Evolutionary conservation across 106 monocot genomes (phyloP), one percentile per base, ranked within the genome.

Genomic region (Acorus gramineus): DNA sequence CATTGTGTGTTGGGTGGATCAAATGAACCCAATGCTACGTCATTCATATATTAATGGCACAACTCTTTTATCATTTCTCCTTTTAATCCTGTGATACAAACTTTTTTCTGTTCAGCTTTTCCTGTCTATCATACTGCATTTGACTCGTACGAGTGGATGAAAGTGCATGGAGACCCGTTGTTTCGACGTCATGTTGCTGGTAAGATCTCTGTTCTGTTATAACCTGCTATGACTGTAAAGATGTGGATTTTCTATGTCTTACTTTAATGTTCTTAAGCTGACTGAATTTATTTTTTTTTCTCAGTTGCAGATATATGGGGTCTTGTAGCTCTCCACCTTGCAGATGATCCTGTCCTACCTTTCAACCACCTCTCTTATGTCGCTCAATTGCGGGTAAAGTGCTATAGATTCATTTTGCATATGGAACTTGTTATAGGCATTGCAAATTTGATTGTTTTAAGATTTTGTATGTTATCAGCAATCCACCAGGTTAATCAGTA

Each of bases 251-350:
- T 28, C 28, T 28, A 0, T 28, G 28, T 28, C 28, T 28, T 28
- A 28, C 28, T 28, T 28, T 28, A 28, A 28, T 28, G 28, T 28
- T 9, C 52, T 59, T 59, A 2, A 52, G 14, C 28, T 62, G 70
- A 77, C 52, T 46, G 57, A 4, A 48, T 73, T 56, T 61, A 2
- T 65, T 8, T 72, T 2, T 2, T 71, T 63, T 57, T 28, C 53
- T 50, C 80, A 92, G 92, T 82, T 72, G 72, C 87, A 51, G 92
- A 87, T 70, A 76, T 92, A 65, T 92, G 84, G 92, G 92, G 92
- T 63, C 87, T 92, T 28, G 14, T 87, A 57, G 80, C 67, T 43
- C 76, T 92, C 78, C 81, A 62, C 57, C 72, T 92, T 46, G 84
- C 92, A 44, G 82, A 87, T 77, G 84, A 87, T 47, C 70, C 65